These are phyloP conservation scores for Mallotus japonicus DNA, from an alignment of 441 rosid species.

Conservation along the genomic window DNA sequence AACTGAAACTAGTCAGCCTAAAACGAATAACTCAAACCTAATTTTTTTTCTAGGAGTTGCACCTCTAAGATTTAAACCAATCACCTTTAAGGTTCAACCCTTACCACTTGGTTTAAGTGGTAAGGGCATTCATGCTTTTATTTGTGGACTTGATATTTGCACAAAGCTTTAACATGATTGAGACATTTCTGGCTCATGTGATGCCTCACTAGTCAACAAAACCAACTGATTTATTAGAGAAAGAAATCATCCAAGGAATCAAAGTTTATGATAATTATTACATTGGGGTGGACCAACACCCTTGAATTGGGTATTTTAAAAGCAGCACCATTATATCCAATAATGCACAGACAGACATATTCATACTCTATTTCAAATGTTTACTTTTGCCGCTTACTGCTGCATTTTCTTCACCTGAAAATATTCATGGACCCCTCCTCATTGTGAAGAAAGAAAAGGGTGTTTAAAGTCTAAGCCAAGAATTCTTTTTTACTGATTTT, in stretches of 20 bases:
- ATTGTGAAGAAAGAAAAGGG: too few relatives aligned
- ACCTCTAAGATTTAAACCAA: too few relatives aligned
- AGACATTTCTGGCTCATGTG: neutral
- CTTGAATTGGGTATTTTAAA: neutral
- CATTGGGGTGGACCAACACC: neutral
- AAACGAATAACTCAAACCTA: too few relatives aligned
- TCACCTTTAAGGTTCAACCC: too few relatives aligned
- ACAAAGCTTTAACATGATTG: neutral
- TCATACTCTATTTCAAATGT: neutral
- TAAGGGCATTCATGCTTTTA: too few relatives aligned
- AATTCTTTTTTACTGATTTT: neutral
- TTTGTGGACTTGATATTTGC: neutral
- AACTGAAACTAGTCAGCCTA: too few relatives aligned
- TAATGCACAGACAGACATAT: neutral
- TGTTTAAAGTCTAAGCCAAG: too few relatives aligned
- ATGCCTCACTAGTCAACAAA: neutral
- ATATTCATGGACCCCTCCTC: constrained; percentile 4
- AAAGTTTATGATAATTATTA: neutral
- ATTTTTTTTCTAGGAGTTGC: too few relatives aligned
- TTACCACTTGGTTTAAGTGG: too few relatives aligned
- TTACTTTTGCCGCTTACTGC: neutral
- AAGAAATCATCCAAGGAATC: neutral
- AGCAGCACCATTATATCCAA: neutral
- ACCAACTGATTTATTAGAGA: neutral
- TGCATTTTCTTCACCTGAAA: neutral